Conservation (phyloP, 2,329 filamentous ascomycete species). For the Sclerotinia minor region DNA sequence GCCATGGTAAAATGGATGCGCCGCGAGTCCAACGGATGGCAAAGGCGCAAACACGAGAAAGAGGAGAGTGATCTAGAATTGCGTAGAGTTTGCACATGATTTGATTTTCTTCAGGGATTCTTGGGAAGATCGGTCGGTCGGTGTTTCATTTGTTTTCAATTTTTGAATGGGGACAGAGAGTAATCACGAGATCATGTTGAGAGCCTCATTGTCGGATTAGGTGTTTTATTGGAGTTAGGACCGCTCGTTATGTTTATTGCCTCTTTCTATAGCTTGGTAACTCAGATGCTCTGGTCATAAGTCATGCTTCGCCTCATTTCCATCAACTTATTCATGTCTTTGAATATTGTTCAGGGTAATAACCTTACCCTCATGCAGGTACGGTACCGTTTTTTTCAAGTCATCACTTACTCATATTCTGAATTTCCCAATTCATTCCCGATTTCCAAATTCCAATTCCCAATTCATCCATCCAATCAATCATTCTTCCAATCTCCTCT, state of each 20-base stretch:
- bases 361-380: conserved; percentile 8
- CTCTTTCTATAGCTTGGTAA: no score
- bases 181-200: not conserved
- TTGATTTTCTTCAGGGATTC: not conserved
- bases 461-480: not conserved
- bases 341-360: not conserved
- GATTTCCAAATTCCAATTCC: not conserved
- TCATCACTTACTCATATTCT: not conserved
- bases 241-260: not conserved
- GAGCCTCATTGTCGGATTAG: not conserved
- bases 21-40: not conserved
- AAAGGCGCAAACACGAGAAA: no score
- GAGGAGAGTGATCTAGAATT: no score
- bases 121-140: not conserved
- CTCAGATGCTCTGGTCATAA: no score
- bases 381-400: not conserved
- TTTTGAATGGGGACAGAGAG: not conserved
- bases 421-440: no score
- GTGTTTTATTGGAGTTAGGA: not conserved
- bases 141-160: not conserved
- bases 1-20: not conserved
- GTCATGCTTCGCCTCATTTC: not conserved
- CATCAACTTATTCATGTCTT: not conserved
- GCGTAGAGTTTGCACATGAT: not conserved
- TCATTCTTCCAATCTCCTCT: not conserved